Evolutionary conservation across 305 asterid genomes (phyloP).

Genomic region (Fraxinus velutina): DNA sequence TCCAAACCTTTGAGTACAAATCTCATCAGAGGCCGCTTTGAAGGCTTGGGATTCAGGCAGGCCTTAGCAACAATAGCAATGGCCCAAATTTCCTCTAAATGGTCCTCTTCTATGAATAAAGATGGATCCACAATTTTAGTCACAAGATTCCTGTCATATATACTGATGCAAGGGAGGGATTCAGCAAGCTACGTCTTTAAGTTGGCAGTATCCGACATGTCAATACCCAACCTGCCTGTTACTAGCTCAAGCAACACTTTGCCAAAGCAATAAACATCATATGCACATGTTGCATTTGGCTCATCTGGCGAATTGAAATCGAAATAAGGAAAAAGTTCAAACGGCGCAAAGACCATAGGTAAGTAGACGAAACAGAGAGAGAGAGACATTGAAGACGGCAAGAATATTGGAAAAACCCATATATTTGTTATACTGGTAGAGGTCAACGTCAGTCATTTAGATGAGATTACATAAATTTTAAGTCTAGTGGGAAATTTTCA

Average conservation of each 20-base stretch:
- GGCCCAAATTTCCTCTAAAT: constrained; percentile 95
- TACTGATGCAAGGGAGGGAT: constrained; percentile 59
- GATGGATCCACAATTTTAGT: constrained; percentile 80
- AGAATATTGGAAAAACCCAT: not conserved
- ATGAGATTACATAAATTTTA: not conserved
- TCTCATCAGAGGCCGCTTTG: constrained; percentile 77
- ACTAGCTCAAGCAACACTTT: constrained; percentile 88
- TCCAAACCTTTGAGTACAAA: constrained; percentile 78
- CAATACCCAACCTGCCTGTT: constrained; percentile 76
- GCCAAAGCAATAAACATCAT: constrained; percentile 90
- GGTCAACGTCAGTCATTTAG: not conserved
- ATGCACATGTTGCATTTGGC: constrained; percentile 62
- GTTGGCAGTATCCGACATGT: constrained; percentile 56
- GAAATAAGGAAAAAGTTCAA: not conserved
- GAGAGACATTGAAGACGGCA: not conserved
- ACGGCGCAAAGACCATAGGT: not conserved
- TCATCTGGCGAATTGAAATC: constrained; percentile 39
- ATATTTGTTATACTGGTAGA: not conserved
- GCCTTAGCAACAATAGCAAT: constrained; percentile 83
- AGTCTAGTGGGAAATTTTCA: not conserved
- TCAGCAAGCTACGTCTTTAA: constrained; percentile 64
- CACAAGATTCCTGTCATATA: constrained; percentile 76
- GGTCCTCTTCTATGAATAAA: constrained; percentile 67
- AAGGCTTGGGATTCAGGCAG: constrained; percentile 79
- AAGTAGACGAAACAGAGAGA: not conserved